Evolutionary conservation across 306 rosid genomes (phyloP).

Genomic region (Betula pendula): DNA sequence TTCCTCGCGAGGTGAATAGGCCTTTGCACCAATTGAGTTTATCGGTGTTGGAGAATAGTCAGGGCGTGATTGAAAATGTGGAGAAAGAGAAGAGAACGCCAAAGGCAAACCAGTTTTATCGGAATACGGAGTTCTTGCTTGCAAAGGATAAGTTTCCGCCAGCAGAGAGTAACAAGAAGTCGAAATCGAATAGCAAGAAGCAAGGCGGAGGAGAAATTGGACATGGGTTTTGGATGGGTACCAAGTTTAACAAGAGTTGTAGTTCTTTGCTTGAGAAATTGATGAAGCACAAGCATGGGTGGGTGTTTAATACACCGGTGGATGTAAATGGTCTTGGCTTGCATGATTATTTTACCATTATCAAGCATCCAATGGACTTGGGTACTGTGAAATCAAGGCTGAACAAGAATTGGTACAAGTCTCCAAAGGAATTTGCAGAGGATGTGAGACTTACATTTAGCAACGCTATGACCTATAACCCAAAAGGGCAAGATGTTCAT

Average conservation of each 20-base stretch:
- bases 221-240: slow-evolving; percentile 59
- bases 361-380: slow-evolving; percentile 87
- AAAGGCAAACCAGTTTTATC: slow-evolving; percentile 88
- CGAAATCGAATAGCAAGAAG: slow-evolving; percentile 72
- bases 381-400: slow-evolving; percentile 82
- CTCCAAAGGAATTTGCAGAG: slow-evolving; percentile 95
- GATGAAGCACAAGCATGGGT: slow-evolving; percentile 90
- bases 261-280: slow-evolving; percentile 85
- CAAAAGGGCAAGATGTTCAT: slow-evolving; percentile 91
- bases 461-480: slow-evolving; percentile 94
- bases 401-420: slow-evolving; percentile 89
- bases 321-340: slow-evolving; percentile 79
- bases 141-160: slow-evolving; percentile 94
- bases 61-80: slow-evolving; percentile 56
- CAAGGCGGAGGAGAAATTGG: slow-evolving; percentile 62
- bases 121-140: slow-evolving; percentile 82
- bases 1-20: slow-evolving; percentile 54
- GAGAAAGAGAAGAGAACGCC: slow-evolving; percentile 98
- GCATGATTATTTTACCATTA: slow-evolving; percentile 81
- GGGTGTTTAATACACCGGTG: slow-evolving; percentile 95
- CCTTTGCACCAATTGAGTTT: slow-evolving; percentile 70
- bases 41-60: slow-evolving; percentile 69
- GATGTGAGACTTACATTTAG: slow-evolving; percentile 89
- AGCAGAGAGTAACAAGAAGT: slow-evolving; percentile 79
- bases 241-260: slow-evolving; percentile 86